Percentiles rank a stretch among this genome's conserved stretches.
These are phyloP conservation scores for Punica granatum DNA, from an alignment of 345 rosid species.

Conservation along the genomic window DNA sequence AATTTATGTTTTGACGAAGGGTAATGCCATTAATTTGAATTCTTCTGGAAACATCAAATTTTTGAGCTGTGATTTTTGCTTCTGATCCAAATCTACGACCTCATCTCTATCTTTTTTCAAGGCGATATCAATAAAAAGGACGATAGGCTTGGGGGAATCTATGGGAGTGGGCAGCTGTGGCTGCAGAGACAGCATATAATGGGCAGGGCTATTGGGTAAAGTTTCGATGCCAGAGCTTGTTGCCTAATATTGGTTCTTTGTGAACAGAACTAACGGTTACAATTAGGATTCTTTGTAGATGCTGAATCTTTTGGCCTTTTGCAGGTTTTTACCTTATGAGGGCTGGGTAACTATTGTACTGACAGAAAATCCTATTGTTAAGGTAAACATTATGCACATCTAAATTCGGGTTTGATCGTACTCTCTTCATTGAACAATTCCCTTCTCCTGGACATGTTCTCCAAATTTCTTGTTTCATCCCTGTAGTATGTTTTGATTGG, in stretches of 20 bases:
- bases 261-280: neutral
- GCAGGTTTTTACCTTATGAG: constrained; percentile 78
- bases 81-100: neutral
- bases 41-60: neutral
- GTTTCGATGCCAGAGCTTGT: neutral
- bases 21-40: constrained; percentile 18
- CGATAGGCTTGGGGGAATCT: constrained; percentile 53
- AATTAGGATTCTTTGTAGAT: neutral
- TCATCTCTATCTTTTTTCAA: neutral
- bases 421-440: neutral
- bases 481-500: constrained; percentile 84
- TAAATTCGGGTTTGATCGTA: neutral
- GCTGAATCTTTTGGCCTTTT: neutral
- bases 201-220: constrained; percentile 90
- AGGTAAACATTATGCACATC: constrained; percentile 30
- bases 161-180: constrained; percentile 80
- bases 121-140: constrained; percentile 75
- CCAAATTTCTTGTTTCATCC: neutral
- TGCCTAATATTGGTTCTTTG: neutral
- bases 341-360: constrained; percentile 91
- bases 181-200: constrained; percentile 71
- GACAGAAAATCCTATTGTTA: constrained; percentile 89
- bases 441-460: neutral
- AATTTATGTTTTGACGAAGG: constrained; percentile 92
- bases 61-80: neutral